Evolutionary conservation across 2,329 filamentous ascomycete genomes (phyloP).

Genomic region (Peltaster fructicola): DNA sequence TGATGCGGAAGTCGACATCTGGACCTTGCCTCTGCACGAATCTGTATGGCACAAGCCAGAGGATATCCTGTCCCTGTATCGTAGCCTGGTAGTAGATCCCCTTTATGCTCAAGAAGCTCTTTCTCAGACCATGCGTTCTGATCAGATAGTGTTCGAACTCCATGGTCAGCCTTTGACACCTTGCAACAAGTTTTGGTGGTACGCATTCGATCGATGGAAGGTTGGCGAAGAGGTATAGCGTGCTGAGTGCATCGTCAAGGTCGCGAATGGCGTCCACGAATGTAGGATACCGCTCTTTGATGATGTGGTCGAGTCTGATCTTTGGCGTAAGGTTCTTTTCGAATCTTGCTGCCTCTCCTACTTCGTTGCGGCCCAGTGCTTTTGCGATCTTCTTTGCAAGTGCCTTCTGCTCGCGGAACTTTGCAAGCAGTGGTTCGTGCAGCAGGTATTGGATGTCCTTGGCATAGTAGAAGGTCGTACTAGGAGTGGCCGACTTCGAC

Average conservation of each 20-base stretch:
- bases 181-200: constrained; percentile 85
- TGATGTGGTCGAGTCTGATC: constrained; percentile 87
- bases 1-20: constrained; percentile 95
- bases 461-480: constrained; percentile 79
- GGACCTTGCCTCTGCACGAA: constrained; percentile 90
- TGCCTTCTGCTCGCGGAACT: constrained; percentile 93
- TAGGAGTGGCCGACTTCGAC: constrained; percentile 72
- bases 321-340: constrained; percentile 83
- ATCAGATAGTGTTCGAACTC: constrained; percentile 99
- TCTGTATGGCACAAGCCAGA: constrained; percentile 95
- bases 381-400: constrained; percentile 95
- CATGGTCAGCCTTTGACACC: constrained; percentile 79
- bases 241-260: constrained; percentile 87
- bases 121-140: constrained; percentile 72
- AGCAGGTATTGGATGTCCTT: constrained; percentile 98
- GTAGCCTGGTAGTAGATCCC: constrained; percentile 98
- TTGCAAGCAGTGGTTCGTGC: constrained; percentile 82
- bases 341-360: constrained; percentile 69
- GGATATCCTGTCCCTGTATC: constrained; percentile 87
- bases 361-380: constrained; percentile 80
- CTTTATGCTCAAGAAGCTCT: constrained; percentile 96
- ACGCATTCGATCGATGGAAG: constrained; percentile 79
- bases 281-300: constrained; percentile 94
- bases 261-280: constrained; percentile 89
- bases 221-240: constrained; percentile 95